Conservation (phyloP, 257 asterid species). For the Solanum infundibuliforme region DNA sequence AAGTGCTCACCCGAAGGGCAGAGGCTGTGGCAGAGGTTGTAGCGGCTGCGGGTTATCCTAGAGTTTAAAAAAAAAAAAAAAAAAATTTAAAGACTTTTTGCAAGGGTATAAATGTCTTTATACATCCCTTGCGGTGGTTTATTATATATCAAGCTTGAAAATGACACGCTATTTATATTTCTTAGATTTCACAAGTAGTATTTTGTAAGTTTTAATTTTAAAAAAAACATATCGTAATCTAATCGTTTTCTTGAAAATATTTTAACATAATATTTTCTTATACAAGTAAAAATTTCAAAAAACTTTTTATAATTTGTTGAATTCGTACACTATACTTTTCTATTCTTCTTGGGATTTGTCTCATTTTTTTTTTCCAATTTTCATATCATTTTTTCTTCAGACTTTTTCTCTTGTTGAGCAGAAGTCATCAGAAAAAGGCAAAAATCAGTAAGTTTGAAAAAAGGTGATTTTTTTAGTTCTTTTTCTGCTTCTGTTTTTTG, state of each 20-base stretch:
- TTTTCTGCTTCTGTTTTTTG: neutral
- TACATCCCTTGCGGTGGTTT: neutral
- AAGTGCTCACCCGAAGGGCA: no score
- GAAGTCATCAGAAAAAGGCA: neutral
- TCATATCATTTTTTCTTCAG: neutral
- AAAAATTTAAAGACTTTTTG: neutral
- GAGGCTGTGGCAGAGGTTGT: no score
- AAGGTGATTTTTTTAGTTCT: neutral
- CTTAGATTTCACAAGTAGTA: neutral
- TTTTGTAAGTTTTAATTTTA: neutral
- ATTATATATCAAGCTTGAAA: neutral
- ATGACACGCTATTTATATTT: neutral
- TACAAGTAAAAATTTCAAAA: neutral
- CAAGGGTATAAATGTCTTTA: neutral
- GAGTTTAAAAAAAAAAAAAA: no score
- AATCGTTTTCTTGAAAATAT: neutral
- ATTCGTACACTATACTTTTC: neutral
- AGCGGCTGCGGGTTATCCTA: no score
- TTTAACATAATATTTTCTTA: neutral
- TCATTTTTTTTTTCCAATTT: neutral
- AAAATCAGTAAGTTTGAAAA: neutral
- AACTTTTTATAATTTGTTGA: neutral
- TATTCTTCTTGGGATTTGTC: slow-evolving; percentile 4
- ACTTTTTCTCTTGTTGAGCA: neutral
- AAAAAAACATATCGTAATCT: neutral